These are phyloP conservation scores for Neurospora crassa DNA, from an alignment of 2,329 filamentous ascomycete species.

Conservation along the genomic window DNA sequence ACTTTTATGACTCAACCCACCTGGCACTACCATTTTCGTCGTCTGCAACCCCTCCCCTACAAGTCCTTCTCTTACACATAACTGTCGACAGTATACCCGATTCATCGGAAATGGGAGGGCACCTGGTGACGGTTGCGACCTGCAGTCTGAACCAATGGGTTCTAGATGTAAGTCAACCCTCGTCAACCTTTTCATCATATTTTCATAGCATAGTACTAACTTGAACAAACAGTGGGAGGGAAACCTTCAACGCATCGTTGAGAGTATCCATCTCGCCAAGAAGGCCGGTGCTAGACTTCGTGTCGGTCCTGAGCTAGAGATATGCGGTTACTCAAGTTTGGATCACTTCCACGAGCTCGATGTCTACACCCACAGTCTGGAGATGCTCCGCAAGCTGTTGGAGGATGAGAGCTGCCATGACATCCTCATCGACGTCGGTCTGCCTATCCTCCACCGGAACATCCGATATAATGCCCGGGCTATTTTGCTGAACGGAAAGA, in stretches of 20 bases:
- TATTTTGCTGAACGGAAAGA: slow-evolving; percentile 53
- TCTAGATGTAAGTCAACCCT: slow-evolving; percentile 35
- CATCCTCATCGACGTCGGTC: slow-evolving; percentile 56
- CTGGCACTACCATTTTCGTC: not conserved
- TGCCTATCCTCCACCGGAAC: slow-evolving; percentile 53
- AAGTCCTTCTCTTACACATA: not conserved
- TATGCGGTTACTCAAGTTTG: slow-evolving; percentile 54
- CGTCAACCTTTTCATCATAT: not conserved
- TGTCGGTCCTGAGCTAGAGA: slow-evolving; percentile 48
- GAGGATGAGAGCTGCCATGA: slow-evolving; percentile 48
- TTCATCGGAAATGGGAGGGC: slow-evolving; percentile 10
- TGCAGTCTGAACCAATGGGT: slow-evolving; percentile 27
- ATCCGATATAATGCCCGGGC: slow-evolving; percentile 57
- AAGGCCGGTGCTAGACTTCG: slow-evolving; percentile 52
- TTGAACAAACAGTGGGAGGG: slow-evolving; percentile 31
- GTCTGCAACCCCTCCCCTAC: not conserved
- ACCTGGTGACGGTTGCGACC: slow-evolving; percentile 22
- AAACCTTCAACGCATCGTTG: slow-evolving; percentile 49
- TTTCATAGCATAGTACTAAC: not conserved
- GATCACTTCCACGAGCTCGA: slow-evolving; percentile 57
- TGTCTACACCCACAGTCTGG: slow-evolving; percentile 49
- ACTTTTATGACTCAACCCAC: not conserved
- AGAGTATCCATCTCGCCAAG: slow-evolving; percentile 51
- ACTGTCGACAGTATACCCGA: not conserved
- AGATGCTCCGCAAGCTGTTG: slow-evolving; percentile 53